Evolutionary conservation across 331 rosid genomes (phyloP).

Genomic region (Spiraea crenata): DNA sequence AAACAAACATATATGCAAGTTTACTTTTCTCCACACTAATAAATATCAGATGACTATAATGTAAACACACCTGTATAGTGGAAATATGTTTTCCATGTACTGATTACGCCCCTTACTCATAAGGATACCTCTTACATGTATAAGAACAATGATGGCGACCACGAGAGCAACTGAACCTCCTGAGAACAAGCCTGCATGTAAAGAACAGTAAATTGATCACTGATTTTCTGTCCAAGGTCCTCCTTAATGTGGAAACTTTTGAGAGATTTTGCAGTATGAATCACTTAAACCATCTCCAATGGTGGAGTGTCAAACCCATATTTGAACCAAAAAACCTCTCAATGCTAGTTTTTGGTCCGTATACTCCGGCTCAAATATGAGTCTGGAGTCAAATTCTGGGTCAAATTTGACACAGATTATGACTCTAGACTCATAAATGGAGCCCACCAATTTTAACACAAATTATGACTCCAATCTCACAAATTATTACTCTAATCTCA

Average conservation of each 20-base stretch:
- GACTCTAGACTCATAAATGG: too few relatives aligned
- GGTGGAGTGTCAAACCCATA: too few relatives aligned
- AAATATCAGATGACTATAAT: not conserved
- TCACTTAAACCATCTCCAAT: too few relatives aligned
- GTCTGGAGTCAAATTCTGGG: too few relatives aligned
- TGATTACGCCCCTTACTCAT: constrained; percentile 12
- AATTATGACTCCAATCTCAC: too few relatives aligned
- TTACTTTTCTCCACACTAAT: not conserved
- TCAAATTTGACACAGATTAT: too few relatives aligned
- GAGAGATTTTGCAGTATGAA: not conserved
- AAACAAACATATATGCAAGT: not conserved
- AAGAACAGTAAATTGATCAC: not conserved
- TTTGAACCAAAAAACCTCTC: too few relatives aligned
- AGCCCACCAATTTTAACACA: too few relatives aligned
- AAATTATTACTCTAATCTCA: too few relatives aligned
- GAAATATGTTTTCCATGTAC: constrained; percentile 67
- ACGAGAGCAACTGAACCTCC: constrained; percentile 71
- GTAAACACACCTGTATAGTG: constrained; percentile 62
- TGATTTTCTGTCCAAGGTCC: not conserved
- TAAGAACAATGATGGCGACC: constrained; percentile 40
- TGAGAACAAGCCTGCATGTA: constrained; percentile 46
- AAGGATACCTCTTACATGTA: constrained; percentile 54
- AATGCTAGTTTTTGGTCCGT: too few relatives aligned
- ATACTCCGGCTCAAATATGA: too few relatives aligned
- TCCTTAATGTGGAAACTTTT: not conserved